phyloP scores from a whole-genome alignment of 139 green algal genomes.

The Pseudopediastrum boryanum region DNA sequence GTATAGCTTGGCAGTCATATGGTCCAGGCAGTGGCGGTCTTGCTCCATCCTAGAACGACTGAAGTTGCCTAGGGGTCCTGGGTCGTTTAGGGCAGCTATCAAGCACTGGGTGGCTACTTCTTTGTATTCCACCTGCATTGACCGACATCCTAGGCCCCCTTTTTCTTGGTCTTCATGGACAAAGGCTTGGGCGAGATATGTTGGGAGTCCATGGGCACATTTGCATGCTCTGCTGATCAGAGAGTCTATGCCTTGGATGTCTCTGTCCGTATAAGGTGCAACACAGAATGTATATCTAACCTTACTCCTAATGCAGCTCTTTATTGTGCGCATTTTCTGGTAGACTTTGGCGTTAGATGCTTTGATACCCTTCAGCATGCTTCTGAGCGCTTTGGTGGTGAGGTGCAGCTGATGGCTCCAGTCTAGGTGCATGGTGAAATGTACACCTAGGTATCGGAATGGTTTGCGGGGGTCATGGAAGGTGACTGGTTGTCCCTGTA shows the following conservation, averaged over 20 bases:
- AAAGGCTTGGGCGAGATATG: neutral
- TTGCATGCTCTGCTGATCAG: conserved; percentile 5
- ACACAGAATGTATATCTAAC: conserved; percentile 3
- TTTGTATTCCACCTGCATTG: conserved; percentile 19
- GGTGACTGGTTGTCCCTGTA: too few species aligned
- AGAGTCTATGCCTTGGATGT: neutral
- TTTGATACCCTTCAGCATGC: neutral
- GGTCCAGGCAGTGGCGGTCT: neutral
- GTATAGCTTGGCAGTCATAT: neutral
- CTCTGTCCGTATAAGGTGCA: neutral
- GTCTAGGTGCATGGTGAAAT: too few species aligned
- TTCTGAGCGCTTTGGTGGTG: neutral
- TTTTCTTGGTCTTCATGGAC: neutral
- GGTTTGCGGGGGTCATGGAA: too few species aligned
- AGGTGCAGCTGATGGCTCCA: neutral
- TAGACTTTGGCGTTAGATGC: neutral
- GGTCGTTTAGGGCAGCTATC: neutral
- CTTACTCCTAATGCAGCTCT: conserved; percentile 6
- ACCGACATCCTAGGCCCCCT: conserved; percentile 17
- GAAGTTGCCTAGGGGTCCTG: neutral
- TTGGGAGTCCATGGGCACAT: neutral
- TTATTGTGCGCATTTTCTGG: conserved; percentile 2
- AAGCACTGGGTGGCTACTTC: neutral
- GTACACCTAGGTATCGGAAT: too few species aligned
- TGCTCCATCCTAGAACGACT: neutral